Evolutionary conservation across 768 basidiomycete species (phyloP).

Genomic region (Rhodosporidiobolus sp.): DNA sequence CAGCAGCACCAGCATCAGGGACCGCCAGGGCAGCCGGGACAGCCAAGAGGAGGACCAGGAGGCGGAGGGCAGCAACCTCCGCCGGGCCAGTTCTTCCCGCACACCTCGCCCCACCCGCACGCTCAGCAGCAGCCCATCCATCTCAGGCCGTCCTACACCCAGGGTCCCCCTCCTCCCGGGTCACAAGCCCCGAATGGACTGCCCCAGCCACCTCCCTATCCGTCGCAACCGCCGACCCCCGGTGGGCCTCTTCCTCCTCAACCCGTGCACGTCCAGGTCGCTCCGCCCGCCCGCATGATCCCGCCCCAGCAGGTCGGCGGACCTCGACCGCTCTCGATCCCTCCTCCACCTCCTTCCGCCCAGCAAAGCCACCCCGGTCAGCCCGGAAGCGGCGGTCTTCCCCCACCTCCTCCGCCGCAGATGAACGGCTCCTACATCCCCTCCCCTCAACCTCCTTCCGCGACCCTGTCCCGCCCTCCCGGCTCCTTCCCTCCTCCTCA

Average conservation of each 20-base stretch:
- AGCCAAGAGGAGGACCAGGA: background rate
- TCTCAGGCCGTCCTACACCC: background rate
- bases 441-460: background rate
- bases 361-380: too few relatives aligned
- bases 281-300: background rate
- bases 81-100: background rate
- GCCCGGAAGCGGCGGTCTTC: background rate
- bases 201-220: background rate
- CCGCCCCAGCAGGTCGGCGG: background rate
- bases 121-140: background rate
- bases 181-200: background rate
- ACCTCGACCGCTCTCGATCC: background rate
- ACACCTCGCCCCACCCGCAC: background rate
- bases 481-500: background rate
- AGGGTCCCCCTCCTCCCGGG: background rate
- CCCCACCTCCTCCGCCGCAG: background rate
- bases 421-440: background rate
- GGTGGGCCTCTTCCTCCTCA: background rate
- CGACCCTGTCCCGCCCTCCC: background rate
- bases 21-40: background rate
- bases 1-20: conserved; percentile 9
- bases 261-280: background rate
- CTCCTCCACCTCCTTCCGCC: background rate
- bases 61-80: background rate
- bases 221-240: background rate